These are phyloP conservation scores for Yamadazyma blattariae DNA, from an alignment of 1,139 yeast species.

Conservation along the genomic window DNA sequence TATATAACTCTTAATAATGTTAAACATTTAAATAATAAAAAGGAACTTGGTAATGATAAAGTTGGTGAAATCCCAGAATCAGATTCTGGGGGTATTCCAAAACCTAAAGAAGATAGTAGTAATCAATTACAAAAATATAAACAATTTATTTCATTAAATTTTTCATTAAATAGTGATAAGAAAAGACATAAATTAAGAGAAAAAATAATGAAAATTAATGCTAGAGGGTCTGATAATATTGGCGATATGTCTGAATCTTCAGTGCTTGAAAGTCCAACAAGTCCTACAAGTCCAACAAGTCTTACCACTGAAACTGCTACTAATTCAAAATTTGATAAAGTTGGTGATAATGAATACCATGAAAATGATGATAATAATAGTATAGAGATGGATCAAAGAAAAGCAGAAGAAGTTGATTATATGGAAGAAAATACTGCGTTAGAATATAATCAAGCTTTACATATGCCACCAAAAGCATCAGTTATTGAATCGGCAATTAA, in stretches of 20 bases:
- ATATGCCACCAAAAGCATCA: conserved; percentile 45
- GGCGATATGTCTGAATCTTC: background rate
- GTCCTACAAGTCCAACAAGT: background rate
- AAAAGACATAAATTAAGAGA: conserved; percentile 20
- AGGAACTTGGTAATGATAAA: conserved; percentile 11
- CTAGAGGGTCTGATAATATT: conserved; percentile 21
- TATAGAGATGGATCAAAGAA: conserved; percentile 12
- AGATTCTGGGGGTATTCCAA: background rate
- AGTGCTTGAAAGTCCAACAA: too few species aligned
- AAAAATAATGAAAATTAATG: conserved; percentile 23
- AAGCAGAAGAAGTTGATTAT: conserved; percentile 12
- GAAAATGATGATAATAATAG: conserved; percentile 12
- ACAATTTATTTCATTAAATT: conserved; percentile 20
- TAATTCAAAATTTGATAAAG: background rate
- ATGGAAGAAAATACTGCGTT: conserved; percentile 7
- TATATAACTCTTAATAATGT: conserved; percentile 42
- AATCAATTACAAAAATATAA: conserved; percentile 14
- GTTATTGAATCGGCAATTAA: conserved; percentile 44
- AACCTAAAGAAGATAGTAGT: conserved; percentile 3
- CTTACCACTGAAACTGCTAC: background rate
- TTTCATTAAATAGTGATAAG: conserved; percentile 12
- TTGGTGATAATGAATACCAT: conserved; percentile 8
- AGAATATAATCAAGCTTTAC: conserved; percentile 14
- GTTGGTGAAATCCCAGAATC: conserved; percentile 14
- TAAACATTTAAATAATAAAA: conserved; percentile 19